Percentiles rank a stretch among this genome's conserved stretches.
phyloP scores from a whole-genome alignment of 108 stramenopile genomes.

The Poteriospumella lacustris region DNA sequence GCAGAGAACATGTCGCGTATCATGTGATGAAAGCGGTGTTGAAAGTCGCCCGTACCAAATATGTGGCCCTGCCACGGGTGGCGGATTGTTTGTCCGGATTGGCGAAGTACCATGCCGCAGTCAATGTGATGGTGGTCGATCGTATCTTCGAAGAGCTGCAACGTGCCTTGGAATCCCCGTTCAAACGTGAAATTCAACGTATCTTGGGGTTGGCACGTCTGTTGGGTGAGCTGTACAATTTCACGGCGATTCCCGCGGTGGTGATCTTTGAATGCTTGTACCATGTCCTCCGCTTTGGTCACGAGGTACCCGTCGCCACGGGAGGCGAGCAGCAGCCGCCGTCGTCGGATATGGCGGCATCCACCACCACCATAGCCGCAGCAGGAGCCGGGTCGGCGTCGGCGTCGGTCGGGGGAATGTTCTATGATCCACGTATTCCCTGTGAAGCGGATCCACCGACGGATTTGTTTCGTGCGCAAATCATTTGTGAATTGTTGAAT shows the following conservation, averaged over 20 bases:
- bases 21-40: conserved; percentile 70
- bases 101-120: conserved; percentile 54
- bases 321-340: conserved; percentile 46
- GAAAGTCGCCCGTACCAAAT: conserved; percentile 73
- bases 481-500: conserved; percentile 76
- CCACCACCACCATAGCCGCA: conserved; percentile 28
- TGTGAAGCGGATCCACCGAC: conserved; percentile 70
- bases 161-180: conserved; percentile 63
- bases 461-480: conserved; percentile 70
- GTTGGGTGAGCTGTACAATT: conserved; percentile 74
- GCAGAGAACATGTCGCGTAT: neutral
- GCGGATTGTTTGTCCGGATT: conserved; percentile 72
- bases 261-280: conserved; percentile 71
- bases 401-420: neutral
- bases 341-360: conserved; percentile 28
- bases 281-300: conserved; percentile 75
- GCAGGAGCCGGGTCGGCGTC: conserved; percentile 36
- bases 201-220: conserved; percentile 72
- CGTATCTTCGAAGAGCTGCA: conserved; percentile 74
- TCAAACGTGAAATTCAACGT: conserved; percentile 70
- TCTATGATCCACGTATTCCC: conserved; percentile 78
- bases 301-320: conserved; percentile 73
- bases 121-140: conserved; percentile 72
- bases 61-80: conserved; percentile 66
- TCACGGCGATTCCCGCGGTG: conserved; percentile 62